Evolutionary conservation across 2,329 filamentous ascomycete genomes (phyloP).

Genomic region (Acarospora socialis): DNA sequence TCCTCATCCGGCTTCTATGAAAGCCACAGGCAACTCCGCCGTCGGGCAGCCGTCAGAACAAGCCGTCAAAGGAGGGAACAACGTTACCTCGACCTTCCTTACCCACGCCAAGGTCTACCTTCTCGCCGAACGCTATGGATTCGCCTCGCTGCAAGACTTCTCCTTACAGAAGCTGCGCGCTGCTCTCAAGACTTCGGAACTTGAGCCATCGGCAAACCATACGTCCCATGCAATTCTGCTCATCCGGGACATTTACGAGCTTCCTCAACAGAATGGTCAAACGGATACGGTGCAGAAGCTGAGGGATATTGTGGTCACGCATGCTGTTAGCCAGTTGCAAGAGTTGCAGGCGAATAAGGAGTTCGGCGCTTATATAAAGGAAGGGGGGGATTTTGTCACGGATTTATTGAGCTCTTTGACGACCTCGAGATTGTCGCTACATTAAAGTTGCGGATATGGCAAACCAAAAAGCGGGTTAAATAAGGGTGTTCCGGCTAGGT

Average conservation of each 20-base stretch:
- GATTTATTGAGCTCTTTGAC: no score
- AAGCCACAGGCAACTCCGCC: neutral
- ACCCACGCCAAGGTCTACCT: conserved; percentile 6
- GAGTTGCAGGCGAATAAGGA: conserved; percentile 5
- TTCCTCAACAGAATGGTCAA: conserved; percentile 2
- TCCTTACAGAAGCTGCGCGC: conserved; percentile 6
- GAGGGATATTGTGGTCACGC: conserved; percentile 5
- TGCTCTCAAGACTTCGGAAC: conserved; percentile 5
- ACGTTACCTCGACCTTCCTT: conserved; percentile 2
- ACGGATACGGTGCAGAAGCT: conserved; percentile 1
- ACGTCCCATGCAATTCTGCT: neutral
- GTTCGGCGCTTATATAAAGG: conserved; percentile 5
- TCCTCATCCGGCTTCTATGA: neutral
- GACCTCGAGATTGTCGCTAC: no score
- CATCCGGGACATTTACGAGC: neutral
- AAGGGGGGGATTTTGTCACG: no score
- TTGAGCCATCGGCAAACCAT: conserved; percentile 1
- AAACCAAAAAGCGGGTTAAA: no score
- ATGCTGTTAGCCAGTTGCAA: conserved; percentile 3
- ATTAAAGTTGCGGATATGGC: no score
- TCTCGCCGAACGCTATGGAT: conserved; percentile 6
- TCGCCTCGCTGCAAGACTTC: conserved; percentile 1
- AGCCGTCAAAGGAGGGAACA: no score
- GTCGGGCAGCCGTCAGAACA: no score
- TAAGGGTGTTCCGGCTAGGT: no score